Conservation (phyloP, 169 alveolate genomes). For the Plasmodium berghei region DNA sequence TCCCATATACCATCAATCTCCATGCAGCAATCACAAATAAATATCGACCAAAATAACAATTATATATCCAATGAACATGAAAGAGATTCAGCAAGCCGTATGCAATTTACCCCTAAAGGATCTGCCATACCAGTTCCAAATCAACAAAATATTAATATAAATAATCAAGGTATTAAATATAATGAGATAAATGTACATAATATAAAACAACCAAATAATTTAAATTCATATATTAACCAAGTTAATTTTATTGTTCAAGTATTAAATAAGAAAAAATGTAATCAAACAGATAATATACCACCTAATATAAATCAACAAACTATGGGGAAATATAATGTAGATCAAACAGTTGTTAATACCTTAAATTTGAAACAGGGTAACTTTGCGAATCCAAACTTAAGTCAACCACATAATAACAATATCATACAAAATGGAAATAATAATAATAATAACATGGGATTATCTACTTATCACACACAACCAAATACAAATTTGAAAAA, state of each 20-base stretch:
- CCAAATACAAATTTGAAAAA: constrained; percentile 17
- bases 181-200: constrained; percentile 19
- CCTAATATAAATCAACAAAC: constrained; percentile 9
- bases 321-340: background rate
- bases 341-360: background rate
- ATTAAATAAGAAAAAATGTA: constrained; percentile 25
- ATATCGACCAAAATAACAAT: constrained; percentile 32
- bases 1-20: constrained; percentile 5
- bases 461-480: constrained; percentile 34
- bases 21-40: constrained; percentile 30
- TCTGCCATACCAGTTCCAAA: constrained; percentile 12
- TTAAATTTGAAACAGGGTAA: constrained; percentile 1
- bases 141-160: constrained; percentile 37
- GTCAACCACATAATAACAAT: constrained; percentile 1
- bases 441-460: background rate
- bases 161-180: constrained; percentile 8
- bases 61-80: constrained; percentile 1
- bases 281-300: constrained; percentile 8
- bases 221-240: constrained; percentile 38
- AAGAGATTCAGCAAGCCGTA: constrained; percentile 1
- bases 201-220: constrained; percentile 20
- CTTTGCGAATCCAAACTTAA: constrained; percentile 4
- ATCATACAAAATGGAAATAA: background rate
- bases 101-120: constrained; percentile 5
- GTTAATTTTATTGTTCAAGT: constrained; percentile 69